These are phyloP conservation scores for Neoboletus subvelutipes DNA, from an alignment of 768 basidiomycete species.

Conservation along the genomic window DNA sequence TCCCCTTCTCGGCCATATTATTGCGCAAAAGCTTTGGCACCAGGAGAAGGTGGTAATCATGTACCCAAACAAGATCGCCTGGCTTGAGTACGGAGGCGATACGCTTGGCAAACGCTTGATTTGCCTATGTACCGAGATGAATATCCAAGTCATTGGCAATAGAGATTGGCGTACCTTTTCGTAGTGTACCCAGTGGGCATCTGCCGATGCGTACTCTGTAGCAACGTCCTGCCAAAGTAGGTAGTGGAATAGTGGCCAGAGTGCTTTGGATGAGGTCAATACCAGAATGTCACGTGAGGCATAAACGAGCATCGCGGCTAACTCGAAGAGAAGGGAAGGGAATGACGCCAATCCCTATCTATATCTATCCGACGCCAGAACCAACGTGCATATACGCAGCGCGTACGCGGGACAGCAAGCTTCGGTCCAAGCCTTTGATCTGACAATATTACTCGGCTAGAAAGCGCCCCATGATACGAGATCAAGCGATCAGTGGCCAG, in stretches of 20 bases:
- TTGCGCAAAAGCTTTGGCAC: constrained; percentile 83
- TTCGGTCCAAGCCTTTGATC: neutral
- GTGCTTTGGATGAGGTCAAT: constrained; percentile 46
- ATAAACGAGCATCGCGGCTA: neutral
- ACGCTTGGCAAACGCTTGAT: constrained; percentile 74
- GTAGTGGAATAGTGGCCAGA: constrained; percentile 99
- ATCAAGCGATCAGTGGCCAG: constrained; percentile 4
- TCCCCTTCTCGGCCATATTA: constrained; percentile 41
- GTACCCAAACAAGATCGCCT: constrained; percentile 93
- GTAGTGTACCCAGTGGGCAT: constrained; percentile 61
- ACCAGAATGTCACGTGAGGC: constrained; percentile 7
- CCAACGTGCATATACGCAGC: neutral
- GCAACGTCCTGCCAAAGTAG: constrained; percentile 97
- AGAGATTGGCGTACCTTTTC: constrained; percentile 21
- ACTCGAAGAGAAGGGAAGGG: neutral
- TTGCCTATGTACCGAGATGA: constrained; percentile 54
- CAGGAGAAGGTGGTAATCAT: constrained; percentile 95
- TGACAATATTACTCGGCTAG: neutral
- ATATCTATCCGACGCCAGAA: neutral
- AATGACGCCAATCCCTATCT: constrained; percentile 1
- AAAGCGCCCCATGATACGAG: neutral
- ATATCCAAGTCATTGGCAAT: neutral
- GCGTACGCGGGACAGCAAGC: neutral
- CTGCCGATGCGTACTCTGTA: constrained; percentile 83
- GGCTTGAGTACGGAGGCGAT: constrained; percentile 76